Conservation (phyloP, 208 protist genomes). For the Acanthamoeba lenticulata region DNA sequence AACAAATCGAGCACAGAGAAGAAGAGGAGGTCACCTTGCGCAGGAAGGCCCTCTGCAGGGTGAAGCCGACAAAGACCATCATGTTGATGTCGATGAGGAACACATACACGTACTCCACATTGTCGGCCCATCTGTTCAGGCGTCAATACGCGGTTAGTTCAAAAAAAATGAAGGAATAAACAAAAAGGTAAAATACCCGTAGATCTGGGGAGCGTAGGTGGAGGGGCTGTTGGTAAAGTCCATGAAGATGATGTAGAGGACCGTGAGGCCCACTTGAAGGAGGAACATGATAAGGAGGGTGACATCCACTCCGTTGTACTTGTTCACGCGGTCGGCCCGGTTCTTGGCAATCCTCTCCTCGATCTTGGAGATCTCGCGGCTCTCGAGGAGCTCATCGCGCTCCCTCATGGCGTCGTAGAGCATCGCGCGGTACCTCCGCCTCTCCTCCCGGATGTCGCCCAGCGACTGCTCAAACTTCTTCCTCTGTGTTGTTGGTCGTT, state of each 20-base stretch:
- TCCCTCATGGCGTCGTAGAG: constrained; percentile 51
- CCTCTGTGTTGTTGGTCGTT: neutral
- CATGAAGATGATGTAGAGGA: constrained; percentile 51
- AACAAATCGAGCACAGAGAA: no score
- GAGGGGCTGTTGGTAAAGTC: neutral
- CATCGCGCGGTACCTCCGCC: neutral
- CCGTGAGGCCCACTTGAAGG: neutral
- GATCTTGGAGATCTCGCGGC: constrained; percentile 15
- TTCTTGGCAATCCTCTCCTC: constrained; percentile 58
- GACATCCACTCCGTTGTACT: neutral
- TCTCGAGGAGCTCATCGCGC: constrained; percentile 7
- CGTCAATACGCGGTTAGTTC: neutral
- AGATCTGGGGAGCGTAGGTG: neutral
- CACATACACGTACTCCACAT: neutral
- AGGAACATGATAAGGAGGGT: neutral
- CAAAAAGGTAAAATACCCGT: neutral
- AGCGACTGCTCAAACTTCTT: constrained; percentile 25
- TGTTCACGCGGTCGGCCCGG: constrained; percentile 17
- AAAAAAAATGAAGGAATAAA: neutral
- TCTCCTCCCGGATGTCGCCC: constrained; percentile 3
- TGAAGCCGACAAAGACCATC: constrained; percentile 30
- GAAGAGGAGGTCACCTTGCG: neutral
- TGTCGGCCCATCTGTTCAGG: neutral
- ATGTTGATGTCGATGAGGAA: constrained; percentile 27
- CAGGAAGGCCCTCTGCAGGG: constrained; percentile 4